Evolutionary conservation across 2,329 filamentous ascomycete genomes (phyloP).

Genomic region (Colletotrichum coccodes): DNA sequence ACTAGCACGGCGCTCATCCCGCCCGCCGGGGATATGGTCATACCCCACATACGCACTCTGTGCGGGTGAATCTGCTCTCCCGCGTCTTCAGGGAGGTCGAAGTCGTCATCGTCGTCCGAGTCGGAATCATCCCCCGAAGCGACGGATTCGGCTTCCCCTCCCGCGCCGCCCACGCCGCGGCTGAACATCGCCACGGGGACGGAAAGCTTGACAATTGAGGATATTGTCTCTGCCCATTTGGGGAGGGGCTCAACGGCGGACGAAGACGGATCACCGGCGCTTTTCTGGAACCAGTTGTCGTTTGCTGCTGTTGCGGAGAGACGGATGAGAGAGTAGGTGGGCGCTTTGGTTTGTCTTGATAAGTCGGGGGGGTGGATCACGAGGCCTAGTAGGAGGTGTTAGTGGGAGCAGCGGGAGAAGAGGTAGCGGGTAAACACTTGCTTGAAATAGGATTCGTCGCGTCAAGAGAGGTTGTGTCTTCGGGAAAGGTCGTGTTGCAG

Average conservation of each 20-base stretch:
- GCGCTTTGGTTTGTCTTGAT: conserved; percentile 43
- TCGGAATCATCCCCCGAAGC: conserved; percentile 34
- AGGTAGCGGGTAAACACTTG: conserved; percentile 39
- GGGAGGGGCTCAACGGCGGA: conserved; percentile 31
- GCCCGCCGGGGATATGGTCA: conserved; percentile 62
- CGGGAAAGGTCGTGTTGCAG: conserved; percentile 58
- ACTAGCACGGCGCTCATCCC: conserved; percentile 62
- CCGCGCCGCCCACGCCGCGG: conserved; percentile 43
- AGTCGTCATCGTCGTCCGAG: conserved; percentile 40
- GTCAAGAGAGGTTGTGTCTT: conserved; percentile 39
- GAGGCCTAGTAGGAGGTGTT: conserved; percentile 48
- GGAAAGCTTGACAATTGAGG: conserved; percentile 52
- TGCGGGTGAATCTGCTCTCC: conserved; percentile 57
- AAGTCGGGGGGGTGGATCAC: conserved; percentile 54
- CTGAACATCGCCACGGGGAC: conserved; percentile 58
- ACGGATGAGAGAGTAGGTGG: conserved; percentile 63
- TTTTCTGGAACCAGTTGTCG: conserved; percentile 64
- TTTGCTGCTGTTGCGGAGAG: conserved; percentile 63
- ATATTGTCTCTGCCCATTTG: conserved; percentile 60
- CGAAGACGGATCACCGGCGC: conserved; percentile 44
- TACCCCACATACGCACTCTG: conserved; percentile 63
- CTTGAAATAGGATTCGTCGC: conserved; percentile 59
- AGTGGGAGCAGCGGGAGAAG: conserved; percentile 24
- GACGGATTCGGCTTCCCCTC: conserved; percentile 35
- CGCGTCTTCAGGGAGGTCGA: conserved; percentile 45